Conservation (phyloP, 78 protist genomes). For the Diacronema lutheri region DNA sequence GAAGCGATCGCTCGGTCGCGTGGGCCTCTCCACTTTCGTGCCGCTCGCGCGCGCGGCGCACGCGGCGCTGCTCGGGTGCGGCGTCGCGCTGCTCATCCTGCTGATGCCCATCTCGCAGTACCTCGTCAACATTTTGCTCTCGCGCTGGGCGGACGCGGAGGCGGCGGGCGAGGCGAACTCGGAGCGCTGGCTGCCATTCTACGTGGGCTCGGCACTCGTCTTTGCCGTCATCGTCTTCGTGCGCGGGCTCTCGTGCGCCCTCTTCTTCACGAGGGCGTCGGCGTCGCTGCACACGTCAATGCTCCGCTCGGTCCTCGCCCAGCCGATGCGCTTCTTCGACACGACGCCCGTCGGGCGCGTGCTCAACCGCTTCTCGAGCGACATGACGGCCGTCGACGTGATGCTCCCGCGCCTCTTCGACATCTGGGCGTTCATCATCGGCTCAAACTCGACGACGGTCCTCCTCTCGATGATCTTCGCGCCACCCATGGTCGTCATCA, state of each 20-base stretch:
- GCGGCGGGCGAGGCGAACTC: not conserved
- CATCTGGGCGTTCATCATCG: too few species aligned
- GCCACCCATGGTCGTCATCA: not conserved
- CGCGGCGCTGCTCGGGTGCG: too few species aligned
- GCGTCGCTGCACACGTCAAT: not conserved
- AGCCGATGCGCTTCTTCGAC: slow-evolving; percentile 96
- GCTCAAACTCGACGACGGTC: too few species aligned
- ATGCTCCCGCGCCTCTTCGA: not conserved
- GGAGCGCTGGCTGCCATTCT: not conserved
- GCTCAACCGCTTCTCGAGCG: slow-evolving; percentile 87
- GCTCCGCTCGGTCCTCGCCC: slow-evolving; percentile 49
- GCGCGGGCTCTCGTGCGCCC: too few species aligned
- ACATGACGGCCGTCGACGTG: not conserved
- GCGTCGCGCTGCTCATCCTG: too few species aligned
- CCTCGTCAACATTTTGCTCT: not conserved
- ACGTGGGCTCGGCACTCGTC: not conserved
- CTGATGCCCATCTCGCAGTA: not conserved
- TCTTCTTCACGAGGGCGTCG: not conserved
- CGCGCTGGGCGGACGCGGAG: not conserved
- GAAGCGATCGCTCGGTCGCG: not conserved
- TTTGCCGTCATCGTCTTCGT: too few species aligned
- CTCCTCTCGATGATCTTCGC: not conserved
- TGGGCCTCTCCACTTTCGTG: not conserved
- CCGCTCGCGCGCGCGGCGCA: not conserved
- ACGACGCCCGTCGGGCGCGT: slow-evolving; percentile 96